Base-by-base conservation (phyloP, 2,329 filamentous ascomycete genomes). In the Xylariaceae sp. region DNA sequence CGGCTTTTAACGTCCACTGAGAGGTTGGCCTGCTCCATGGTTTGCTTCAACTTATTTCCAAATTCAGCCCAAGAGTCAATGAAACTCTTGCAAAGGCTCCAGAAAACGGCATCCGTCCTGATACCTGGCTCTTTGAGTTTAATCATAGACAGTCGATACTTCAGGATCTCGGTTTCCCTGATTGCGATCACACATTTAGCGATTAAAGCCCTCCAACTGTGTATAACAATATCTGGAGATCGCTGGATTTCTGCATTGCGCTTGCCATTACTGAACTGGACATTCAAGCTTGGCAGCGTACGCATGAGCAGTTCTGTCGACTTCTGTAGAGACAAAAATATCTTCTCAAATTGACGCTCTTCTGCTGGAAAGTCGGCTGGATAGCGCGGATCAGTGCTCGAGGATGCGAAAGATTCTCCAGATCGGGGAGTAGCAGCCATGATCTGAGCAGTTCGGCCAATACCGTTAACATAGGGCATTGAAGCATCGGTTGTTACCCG, bases 81-180 rank as follows among this genome's bases (percentile, higher is more conserved):
- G 60, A 91, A 91, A 62, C 79, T 81, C 72, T 88, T 91, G 75
- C 89, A 94, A 47, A 92, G 77, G 60, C 83, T 77, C 82, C 85
- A 87, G 69, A 86, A 87, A 13, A 75, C 73, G 2, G 76, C 69
- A 64, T 87, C 83, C 2, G 80, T 85, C 48, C 91, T 81, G 44
- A 90, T 82, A 9, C 85, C 86, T 6, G 90, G 89, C 64, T 96
- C 92, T 68, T 93, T 94, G 9, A 96, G 77, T 69, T 92, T 92
- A 76, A 96, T 90, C 40, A 82, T 80, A 3, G 86, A 90, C 9
- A 97, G 75, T n/a, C 87, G 82, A 32, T 78, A 78, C 65, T 89
- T 87, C 23, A 97, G 78, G 9, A 83, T 79, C 64, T 92, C 86
- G 2, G 89, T 89, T 62, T 89, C 86, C 51, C 89, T 83, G 35